phyloP scores from a whole-genome alignment of 345 rosid genomes.

The Eucalyptus albens region DNA sequence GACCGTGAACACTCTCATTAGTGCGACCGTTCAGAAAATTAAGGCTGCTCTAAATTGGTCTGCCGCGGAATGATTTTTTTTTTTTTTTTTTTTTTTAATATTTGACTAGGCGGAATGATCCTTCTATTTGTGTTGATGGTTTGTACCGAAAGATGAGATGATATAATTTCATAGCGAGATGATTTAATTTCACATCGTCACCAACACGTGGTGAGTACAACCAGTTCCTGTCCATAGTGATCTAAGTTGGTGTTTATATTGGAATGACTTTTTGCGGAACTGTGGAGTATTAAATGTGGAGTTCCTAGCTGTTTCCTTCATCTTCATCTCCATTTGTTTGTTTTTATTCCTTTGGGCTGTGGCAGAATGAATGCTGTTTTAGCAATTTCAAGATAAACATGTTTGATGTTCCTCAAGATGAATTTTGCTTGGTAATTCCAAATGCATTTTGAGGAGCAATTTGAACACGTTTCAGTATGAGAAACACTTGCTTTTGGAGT shows the following conservation, averaged over 20 bases:
- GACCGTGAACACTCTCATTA: conserved; percentile 35
- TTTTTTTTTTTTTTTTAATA: neutral
- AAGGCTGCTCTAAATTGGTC: conserved; percentile 27
- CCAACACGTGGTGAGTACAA: neutral
- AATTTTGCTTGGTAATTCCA: neutral
- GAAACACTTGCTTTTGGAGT: neutral
- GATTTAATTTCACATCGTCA: neutral
- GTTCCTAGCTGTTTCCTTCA: neutral
- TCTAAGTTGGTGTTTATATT: neutral
- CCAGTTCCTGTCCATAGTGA: neutral
- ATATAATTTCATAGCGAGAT: neutral
- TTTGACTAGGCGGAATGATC: neutral
- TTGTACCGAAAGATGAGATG: neutral
- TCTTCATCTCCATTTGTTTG: neutral
- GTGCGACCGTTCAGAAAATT: conserved; percentile 36
- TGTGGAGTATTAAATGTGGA: neutral
- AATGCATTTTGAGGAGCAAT: neutral
- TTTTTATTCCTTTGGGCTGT: neutral
- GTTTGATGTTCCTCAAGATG: neutral
- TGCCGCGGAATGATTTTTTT: neutral
- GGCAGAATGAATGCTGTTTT: neutral
- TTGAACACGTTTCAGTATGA: neutral
- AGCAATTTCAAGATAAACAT: neutral
- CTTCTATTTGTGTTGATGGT: neutral
- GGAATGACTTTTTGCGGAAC: neutral